Evolutionary conservation across 495 filamentous ascomycete species (phyloP).

Genomic region (Xylaria acuta): DNA sequence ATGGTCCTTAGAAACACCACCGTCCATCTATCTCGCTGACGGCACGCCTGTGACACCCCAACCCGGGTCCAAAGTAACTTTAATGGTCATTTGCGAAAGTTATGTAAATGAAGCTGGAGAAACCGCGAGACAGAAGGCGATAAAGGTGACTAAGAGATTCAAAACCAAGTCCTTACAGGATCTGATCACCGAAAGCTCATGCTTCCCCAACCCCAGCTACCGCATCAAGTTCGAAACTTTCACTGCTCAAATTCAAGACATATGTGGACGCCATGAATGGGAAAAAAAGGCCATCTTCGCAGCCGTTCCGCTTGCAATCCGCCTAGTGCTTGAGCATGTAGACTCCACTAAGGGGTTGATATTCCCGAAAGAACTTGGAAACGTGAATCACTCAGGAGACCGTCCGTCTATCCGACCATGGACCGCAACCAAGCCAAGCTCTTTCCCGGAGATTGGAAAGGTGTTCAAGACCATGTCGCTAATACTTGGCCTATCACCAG

Average conservation of each 20-base stretch:
- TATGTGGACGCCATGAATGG: not conserved
- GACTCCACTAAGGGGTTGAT: not conserved
- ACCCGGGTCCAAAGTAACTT: not conserved
- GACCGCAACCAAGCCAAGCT: not conserved
- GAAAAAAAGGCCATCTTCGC: not conserved
- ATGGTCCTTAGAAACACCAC: slow-evolving; percentile 6
- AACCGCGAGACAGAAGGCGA: too few relatives aligned
- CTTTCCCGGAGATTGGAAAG: not conserved
- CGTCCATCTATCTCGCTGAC: not conserved
- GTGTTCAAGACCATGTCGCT: not conserved
- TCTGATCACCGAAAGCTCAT: not conserved
- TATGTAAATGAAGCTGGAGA: not conserved
- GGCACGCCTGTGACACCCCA: not conserved
- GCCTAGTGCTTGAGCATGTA: not conserved
- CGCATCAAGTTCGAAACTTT: not conserved
- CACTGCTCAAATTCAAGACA: not conserved
- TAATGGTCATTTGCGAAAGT: not conserved
- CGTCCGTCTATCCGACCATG: not conserved
- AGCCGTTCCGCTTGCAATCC: not conserved
- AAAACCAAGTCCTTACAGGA: not conserved
- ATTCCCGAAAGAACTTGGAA: not conserved
- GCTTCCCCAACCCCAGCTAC: not conserved
- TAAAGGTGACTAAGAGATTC: not conserved
- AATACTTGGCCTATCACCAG: not conserved
- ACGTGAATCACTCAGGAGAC: not conserved